Base-by-base conservation (phyloP, 2,329 filamentous ascomycete genomes). In the Cladophialophora chaetospira region DNA sequence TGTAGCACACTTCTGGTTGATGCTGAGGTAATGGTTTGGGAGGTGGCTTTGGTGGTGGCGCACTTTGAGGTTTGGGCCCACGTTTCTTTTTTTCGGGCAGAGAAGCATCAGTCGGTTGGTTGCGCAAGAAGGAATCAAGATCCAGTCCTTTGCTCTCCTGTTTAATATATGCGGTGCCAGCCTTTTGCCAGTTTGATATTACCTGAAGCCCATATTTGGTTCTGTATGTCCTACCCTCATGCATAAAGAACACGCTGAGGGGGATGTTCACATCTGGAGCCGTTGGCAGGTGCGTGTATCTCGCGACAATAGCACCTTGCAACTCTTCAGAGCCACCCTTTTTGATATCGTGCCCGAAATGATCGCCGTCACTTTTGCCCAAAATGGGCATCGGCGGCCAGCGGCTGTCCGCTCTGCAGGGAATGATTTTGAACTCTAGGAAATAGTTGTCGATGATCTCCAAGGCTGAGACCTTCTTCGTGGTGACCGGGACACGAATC, bases 201-300 rank as follows among this genome's bases (percentile, higher is more conserved):
- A 67, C 57, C 25, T 66, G 60, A 13, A 67, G 49, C 2, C 65
- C 64, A 43, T 66, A 67, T 53, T 67, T 66, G 5, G 65, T 65
- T 23, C 57, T 47, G 36, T 61, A 63, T 23, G 62, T 65, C 13
- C 48, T 36, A 13, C 61, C 60, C 38, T 59, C 60, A 31, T 60
- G 50, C 19, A 65, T 26, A 43, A 63, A 67, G 36, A 62, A 64
- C 4, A 66, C 53, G 36, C 61, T 64, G 17, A 66, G 53, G 8
- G 65, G 61, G 3, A 57, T 57, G 15, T 64, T 50, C 1, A 36
- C 11, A 4, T 63, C 60, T 19, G 63, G 65, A 25, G 60, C 48
- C 8, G 55, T 45, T 31, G 65, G 63, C 8, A 66, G 46, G 15
- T 63, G 58, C 21, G 54, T 58, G 26, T 67, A 66, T 28, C 57